Evolutionary conservation across 805 yeast species (phyloP), one percentile per base, ranked within the genome.

Genomic region (Schizosaccharomyces osmophilus): DNA sequence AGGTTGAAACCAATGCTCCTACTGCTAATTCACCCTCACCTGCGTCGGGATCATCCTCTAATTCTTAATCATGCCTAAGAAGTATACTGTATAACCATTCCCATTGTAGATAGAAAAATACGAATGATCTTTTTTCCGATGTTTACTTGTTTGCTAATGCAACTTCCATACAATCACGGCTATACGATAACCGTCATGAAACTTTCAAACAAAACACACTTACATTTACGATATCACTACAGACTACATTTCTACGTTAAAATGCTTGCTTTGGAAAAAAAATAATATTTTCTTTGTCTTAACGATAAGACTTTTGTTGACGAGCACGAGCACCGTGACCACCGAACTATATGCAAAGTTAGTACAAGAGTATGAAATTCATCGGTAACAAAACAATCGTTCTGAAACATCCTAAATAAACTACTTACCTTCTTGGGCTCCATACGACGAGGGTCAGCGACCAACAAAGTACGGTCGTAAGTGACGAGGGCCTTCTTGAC

Each of bases 311-410:
- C 79, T 93, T 93, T 84, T 93, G 98, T 97, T 87, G 90, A 82
- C 97, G 90, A 76, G 98, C 93, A 83, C 98, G 93, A 81, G 98
- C 98, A 87, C 98, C 98, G 79, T 95, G 95, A 84, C 98, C 98
- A 83, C 98, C 98, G 83, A 93, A 93, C 84, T 45, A n/a, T 6
- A 45, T 4, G 32, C 3, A 45, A 45, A 45, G 26, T 45, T 45
- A 45, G 51, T 45, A 45, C 3, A 45, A 45, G 13, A 45, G 3
- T 2, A 45, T 9, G 13, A 45, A 45, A 15, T 9, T 24, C 2
- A n/a, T 9, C n/a, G 11, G 51, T 8, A 17, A 19, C 22, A 19
- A n/a, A 62, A 62, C 43, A 58, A 26, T 19, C 43, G 4, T 48
- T 41, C 45, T 39, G 55, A 22, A 22, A 29, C 24, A 22, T 32